A percentile compares a stretch with the other conserved stretches of the same genome.
These are phyloP conservation scores for Kluyveromyces sp. DNA, from an alignment of 1,139 yeast genomes.

Conservation along the genomic window DNA sequence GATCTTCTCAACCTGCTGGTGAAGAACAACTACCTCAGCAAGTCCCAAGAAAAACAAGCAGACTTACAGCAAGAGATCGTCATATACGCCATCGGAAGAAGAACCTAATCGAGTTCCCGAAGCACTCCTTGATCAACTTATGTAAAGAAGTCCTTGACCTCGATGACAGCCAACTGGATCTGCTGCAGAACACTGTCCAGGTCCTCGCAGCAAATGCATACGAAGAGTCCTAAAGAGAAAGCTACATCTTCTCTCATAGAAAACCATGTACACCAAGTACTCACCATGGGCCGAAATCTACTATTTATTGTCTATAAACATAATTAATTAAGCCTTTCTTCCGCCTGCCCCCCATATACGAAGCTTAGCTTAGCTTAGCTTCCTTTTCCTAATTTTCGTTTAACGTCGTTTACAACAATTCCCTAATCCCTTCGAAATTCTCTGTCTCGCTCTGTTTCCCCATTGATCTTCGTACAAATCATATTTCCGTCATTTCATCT, in stretches of 20 bases:
- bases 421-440: no score
- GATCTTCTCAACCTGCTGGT: constrained; percentile 20
- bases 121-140: constrained; percentile 16
- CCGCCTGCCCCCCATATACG: no score
- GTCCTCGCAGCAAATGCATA: constrained; percentile 19
- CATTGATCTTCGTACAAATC: no score
- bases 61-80: constrained; percentile 18
- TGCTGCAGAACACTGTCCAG: constrained; percentile 15
- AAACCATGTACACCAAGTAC: not conserved
- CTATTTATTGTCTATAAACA: no score
- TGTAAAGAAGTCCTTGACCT: constrained; percentile 19
- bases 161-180: constrained; percentile 11
- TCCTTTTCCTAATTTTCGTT: no score
- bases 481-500: no score
- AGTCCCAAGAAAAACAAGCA: constrained; percentile 15
- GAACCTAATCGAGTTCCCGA: constrained; percentile 24
- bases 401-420: no score
- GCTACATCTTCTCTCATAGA: not conserved
- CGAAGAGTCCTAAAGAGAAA: not conserved
- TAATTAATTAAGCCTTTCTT: no score
- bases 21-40: constrained; percentile 19
- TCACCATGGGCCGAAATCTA: no score
- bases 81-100: constrained; percentile 22
- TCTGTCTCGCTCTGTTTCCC: no score
- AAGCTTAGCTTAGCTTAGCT: no score